Evolutionary conservation across 768 basidiomycete genomes (phyloP).

Genomic region (Vishniacozyma victoriae): DNA sequence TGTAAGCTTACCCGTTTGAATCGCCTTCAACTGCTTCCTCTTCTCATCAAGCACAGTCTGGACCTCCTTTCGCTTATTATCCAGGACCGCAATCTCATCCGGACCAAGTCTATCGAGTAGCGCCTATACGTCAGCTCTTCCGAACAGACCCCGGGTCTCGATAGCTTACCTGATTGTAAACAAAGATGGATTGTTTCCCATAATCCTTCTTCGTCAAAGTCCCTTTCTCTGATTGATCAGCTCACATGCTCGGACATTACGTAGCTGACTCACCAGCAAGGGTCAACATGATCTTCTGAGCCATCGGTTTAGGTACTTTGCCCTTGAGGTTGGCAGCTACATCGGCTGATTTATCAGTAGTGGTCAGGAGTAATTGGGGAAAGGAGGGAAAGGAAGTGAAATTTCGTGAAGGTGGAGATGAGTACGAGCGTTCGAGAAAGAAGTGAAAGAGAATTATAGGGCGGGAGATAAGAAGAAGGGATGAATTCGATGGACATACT

Average conservation of each 20-base stretch:
- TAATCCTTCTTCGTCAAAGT: slow-evolving; percentile 75
- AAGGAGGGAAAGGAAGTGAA: too few species aligned
- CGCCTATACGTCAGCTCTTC: slow-evolving; percentile 51
- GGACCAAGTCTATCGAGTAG: slow-evolving; percentile 62
- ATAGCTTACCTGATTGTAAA: slow-evolving; percentile 63
- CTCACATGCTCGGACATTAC: neutral
- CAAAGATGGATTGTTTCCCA: slow-evolving; percentile 81
- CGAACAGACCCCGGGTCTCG: too few species aligned
- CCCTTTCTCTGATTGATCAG: slow-evolving; percentile 58
- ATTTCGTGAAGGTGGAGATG: too few species aligned
- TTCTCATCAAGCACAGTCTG: slow-evolving; percentile 22
- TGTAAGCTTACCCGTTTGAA: slow-evolving; percentile 51
- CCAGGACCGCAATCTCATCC: slow-evolving; percentile 59
- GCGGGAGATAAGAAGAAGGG: too few species aligned
- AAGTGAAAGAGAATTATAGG: too few species aligned
- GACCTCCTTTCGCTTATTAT: slow-evolving; percentile 42
- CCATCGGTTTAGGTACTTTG: slow-evolving; percentile 72
- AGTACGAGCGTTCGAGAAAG: too few species aligned
- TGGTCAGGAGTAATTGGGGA: neutral
- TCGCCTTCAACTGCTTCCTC: slow-evolving; percentile 56
- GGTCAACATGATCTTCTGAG: slow-evolving; percentile 72
- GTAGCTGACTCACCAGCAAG: slow-evolving; percentile 53
- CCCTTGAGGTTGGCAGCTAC: slow-evolving; percentile 86
- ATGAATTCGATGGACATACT: slow-evolving; percentile 26
- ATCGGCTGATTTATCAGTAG: slow-evolving; percentile 54